Evolutionary conservation across 2,329 filamentous ascomycete genomes (phyloP).

Genomic region (Coleophoma eucalyptorum): DNA sequence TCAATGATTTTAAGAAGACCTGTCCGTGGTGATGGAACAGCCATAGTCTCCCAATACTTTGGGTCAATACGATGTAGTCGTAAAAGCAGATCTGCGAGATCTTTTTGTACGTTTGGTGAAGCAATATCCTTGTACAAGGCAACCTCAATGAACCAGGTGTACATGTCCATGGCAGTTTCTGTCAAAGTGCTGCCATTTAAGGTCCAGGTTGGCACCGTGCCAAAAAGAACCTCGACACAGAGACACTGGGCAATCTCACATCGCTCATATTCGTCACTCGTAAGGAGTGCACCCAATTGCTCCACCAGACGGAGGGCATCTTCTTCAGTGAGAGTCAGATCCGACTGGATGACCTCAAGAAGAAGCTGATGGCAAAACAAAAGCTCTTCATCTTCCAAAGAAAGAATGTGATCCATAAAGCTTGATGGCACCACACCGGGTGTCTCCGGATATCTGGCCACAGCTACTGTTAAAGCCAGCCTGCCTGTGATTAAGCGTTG

Average conservation of each 20-base stretch:
- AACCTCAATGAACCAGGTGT: slow-evolving; percentile 69
- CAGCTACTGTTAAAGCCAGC: slow-evolving; percentile 18
- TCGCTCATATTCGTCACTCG: slow-evolving; percentile 58
- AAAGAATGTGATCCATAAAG: slow-evolving; percentile 47
- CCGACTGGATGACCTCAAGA: slow-evolving; percentile 48
- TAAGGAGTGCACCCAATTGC: slow-evolving; percentile 47
- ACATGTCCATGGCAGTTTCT: slow-evolving; percentile 70
- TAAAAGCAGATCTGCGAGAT: slow-evolving; percentile 66
- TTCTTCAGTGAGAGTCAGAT: slow-evolving; percentile 44
- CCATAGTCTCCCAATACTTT: slow-evolving; percentile 52
- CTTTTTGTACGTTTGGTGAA: slow-evolving; percentile 65
- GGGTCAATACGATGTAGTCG: slow-evolving; percentile 63
- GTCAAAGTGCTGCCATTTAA: slow-evolving; percentile 47
- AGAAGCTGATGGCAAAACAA: slow-evolving; percentile 47
- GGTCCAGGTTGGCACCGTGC: slow-evolving; percentile 26
- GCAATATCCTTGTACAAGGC: slow-evolving; percentile 65
- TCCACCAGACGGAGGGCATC: slow-evolving; percentile 45
- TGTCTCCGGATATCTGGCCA: slow-evolving; percentile 12
- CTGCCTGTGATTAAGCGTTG: slow-evolving; percentile 14
- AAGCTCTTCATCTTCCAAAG: slow-evolving; percentile 48
- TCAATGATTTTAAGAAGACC: slow-evolving; percentile 71
- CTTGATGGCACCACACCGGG: slow-evolving; percentile 42
- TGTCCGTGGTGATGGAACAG: slow-evolving; percentile 50
- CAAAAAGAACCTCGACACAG: slow-evolving; percentile 65
- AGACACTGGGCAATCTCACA: slow-evolving; percentile 70